Conservation (phyloP, 495 filamentous ascomycete species). For the Talaromyces adpressus region DNA sequence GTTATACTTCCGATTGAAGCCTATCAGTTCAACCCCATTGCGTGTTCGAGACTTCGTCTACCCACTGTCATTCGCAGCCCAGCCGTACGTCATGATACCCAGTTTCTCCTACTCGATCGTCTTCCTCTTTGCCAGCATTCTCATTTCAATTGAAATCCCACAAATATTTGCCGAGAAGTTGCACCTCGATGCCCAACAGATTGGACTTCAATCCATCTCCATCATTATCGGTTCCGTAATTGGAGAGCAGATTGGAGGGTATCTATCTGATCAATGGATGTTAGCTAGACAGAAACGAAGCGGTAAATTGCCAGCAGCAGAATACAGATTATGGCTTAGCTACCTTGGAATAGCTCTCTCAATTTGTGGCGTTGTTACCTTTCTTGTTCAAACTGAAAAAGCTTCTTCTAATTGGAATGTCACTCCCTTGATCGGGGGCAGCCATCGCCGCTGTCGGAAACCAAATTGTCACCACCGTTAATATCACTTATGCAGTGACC, state of each 20-base stretch:
- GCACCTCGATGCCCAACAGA: slow-evolving; percentile 25
- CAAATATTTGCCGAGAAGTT: slow-evolving; percentile 24
- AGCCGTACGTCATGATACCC: slow-evolving; percentile 19
- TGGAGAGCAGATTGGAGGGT: slow-evolving; percentile 29
- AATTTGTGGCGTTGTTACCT: slow-evolving; percentile 17
- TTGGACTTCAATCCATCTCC: slow-evolving; percentile 29
- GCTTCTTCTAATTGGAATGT: neutral
- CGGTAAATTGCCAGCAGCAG: slow-evolving; percentile 15
- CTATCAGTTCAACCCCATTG: too few relatives aligned
- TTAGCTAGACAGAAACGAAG: slow-evolving; percentile 8
- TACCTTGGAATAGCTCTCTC: slow-evolving; percentile 8
- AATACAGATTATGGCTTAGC: slow-evolving; percentile 26
- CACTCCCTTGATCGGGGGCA: neutral
- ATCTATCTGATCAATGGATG: slow-evolving; percentile 24
- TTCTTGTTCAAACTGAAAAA: neutral
- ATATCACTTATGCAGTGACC: neutral
- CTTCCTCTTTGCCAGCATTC: slow-evolving; percentile 26
- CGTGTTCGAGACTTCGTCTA: slow-evolving; percentile 11
- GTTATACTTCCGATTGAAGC: too few relatives aligned
- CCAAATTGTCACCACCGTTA: neutral
- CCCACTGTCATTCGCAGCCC: slow-evolving; percentile 15
- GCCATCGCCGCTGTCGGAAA: neutral
- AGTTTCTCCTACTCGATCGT: slow-evolving; percentile 22
- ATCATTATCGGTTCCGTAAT: slow-evolving; percentile 28
- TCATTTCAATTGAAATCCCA: slow-evolving; percentile 26